phyloP scores from a whole-genome alignment of 768 basidiomycete species.

The Tylopilus subfusipes region DNA sequence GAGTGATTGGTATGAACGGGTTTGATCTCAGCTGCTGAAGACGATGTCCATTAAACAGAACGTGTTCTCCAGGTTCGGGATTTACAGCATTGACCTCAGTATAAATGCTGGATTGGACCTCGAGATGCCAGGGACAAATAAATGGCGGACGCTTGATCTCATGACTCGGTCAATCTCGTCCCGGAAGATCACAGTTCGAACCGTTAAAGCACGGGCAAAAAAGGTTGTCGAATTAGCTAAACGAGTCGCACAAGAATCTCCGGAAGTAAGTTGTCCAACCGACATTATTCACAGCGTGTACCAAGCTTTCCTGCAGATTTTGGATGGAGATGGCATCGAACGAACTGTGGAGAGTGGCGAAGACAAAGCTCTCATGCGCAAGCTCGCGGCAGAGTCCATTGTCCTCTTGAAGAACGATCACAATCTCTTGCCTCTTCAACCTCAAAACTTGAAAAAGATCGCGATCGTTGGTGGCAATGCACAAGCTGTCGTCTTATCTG shows the following conservation, averaged over 20 bases:
- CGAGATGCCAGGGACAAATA: conserved; percentile 75
- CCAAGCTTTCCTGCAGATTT: conserved; percentile 39
- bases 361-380: conserved; percentile 60
- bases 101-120: conserved; percentile 79
- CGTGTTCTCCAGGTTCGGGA: conserved; percentile 54
- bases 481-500: conserved; percentile 62
- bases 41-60: background rate
- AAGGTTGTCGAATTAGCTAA: conserved; percentile 68
- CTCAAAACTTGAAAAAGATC: conserved; percentile 57
- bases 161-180: conserved; percentile 58
- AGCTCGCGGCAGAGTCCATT: conserved; percentile 65
- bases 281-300: background rate
- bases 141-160: conserved; percentile 70
- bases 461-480: conserved; percentile 72
- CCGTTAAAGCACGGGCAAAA: conserved; percentile 61
- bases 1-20: conserved; percentile 67
- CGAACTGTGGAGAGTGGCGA: conserved; percentile 57
- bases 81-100: conserved; percentile 59
- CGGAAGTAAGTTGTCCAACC: conserved; percentile 45
- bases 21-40: background rate
- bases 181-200: conserved; percentile 61
- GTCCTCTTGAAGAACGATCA: conserved; percentile 73
- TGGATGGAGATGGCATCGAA: conserved; percentile 70
- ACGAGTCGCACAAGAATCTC: conserved; percentile 61
- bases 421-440: conserved; percentile 32